Conservation (phyloP, 352 stramenopile species). For the Pythium pyrilobum region DNA sequence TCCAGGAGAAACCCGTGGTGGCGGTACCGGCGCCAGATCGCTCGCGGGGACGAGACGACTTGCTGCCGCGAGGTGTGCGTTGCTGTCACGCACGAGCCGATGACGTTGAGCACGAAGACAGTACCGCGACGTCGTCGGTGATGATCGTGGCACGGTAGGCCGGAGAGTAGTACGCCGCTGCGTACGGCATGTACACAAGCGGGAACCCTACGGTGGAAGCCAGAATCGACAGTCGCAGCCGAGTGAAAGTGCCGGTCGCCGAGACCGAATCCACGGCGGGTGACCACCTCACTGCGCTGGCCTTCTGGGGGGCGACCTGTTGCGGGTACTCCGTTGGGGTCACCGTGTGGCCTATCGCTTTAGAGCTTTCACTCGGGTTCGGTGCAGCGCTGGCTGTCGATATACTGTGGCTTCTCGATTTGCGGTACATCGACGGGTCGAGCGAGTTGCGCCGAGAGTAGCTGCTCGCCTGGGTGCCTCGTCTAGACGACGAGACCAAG, state of each 20-base stretch:
- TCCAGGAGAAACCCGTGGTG: constrained; percentile 15
- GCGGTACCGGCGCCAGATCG: constrained; percentile 36
- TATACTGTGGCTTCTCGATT: no score
- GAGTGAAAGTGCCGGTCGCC: constrained; percentile 18
- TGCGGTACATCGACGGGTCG: no score
- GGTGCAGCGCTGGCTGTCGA: no score
- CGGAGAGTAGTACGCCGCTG: constrained; percentile 24
- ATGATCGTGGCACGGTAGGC: constrained; percentile 3
- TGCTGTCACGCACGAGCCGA: constrained; percentile 40
- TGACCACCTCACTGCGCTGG: no score
- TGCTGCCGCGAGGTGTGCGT: constrained; percentile 31
- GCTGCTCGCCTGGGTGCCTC: no score
- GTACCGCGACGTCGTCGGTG: constrained; percentile 16
- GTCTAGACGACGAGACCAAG: no score
- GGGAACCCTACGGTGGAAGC: constrained; percentile 19
- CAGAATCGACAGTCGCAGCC: constrained; percentile 20
- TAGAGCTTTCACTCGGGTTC: no score
- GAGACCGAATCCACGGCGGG: no score
- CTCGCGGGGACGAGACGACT: constrained; percentile 20
- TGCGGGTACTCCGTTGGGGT: no score
- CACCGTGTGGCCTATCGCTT: no score
- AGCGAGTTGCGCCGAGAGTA: no score
- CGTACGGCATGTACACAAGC: constrained; percentile 29
- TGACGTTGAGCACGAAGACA: constrained; percentile 31
- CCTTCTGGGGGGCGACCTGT: no score